Evolutionary conservation across 306 rosid genomes (phyloP).

Genomic region (Ormosia semicastrata): DNA sequence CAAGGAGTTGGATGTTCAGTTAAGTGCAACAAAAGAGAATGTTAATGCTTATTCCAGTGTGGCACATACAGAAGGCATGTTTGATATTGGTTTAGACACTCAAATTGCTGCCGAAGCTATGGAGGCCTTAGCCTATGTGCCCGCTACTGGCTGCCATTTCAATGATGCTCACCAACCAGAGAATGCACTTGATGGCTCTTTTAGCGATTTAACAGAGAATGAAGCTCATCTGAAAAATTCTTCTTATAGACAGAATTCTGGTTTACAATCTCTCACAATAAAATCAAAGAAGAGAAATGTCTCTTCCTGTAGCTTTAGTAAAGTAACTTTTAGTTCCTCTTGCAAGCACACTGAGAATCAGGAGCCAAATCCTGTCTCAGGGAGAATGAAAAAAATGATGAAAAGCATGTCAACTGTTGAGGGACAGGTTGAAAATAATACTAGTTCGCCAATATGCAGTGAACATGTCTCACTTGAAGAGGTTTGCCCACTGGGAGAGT

Average conservation of each 20-base stretch:
- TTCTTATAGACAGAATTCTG: conserved; percentile 16
- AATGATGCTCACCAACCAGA: conserved; percentile 30
- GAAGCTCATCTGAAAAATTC: conserved; percentile 18
- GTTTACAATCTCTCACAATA: conserved; percentile 20
- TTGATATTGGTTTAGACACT: conserved; percentile 64
- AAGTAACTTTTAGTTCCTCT: conserved; percentile 30
- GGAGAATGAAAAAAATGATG: conserved; percentile 22
- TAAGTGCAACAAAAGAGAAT: conserved; percentile 29
- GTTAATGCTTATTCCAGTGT: conserved; percentile 32
- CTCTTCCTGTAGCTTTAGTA: conserved; percentile 39
- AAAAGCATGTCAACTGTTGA: conserved; percentile 29
- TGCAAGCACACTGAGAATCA: conserved; percentile 21
- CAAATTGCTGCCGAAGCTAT: conserved; percentile 87
- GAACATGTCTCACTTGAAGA: conserved; percentile 21
- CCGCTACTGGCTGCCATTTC: conserved; percentile 14
- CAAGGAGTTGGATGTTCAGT: conserved; percentile 28
- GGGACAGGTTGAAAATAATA: conserved; percentile 23
- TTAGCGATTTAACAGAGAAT: conserved; percentile 28
- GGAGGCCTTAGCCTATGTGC: conserved; percentile 56
- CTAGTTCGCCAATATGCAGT: conserved; percentile 1
- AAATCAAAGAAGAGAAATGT: conserved; percentile 39
- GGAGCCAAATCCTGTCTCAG: conserved; percentile 33
- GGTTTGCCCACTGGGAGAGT: conserved; percentile 24
- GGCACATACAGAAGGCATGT: conserved; percentile 30
- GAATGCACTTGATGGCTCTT: conserved; percentile 21